Base-by-base conservation (phyloP, 2,329 filamentous ascomycete genomes). In the Microdochium nivale region DNA sequence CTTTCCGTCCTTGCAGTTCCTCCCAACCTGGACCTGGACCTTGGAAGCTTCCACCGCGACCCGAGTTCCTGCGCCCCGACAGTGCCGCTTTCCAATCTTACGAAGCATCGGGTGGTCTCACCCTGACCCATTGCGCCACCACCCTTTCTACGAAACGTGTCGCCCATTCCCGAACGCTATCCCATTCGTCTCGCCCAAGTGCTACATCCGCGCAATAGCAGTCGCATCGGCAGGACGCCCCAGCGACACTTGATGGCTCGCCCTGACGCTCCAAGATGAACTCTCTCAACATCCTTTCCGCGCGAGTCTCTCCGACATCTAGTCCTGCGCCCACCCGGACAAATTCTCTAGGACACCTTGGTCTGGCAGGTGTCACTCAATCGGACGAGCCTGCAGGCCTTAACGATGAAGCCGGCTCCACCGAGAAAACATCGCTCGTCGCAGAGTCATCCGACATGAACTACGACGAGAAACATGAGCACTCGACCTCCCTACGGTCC, bases 261-360 rank as follows among this genome's bases (percentile, higher is more conserved):
- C 69, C 55, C 68, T 63, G 67, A 68, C 62, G 61, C 65, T 62
- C 70, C 76, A 88, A 79, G 73, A 96, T 96, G 92, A 96, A 96
- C 84, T 95, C 91, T 64, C 78, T 96, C 76, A 95, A 94, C 75
- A 89, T 96, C 69, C 83, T 96, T 69, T 94, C 90, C 65, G 84
- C 88, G 68, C 86, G 87, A 73, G 88, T 91, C 67, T 83, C 82
- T 61, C 79, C 81, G 59, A 69, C 80, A 51, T 71, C 79, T 53
- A 81, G 75, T 60, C 75, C 80, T 32, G 65, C 68, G 46, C 75
- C 79, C 51, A 77, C 81, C 53, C 77, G 81, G 66, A 79, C 80
- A 55, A 84, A 83, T 66, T 84, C 81, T 25, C 71, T 83, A 61
- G 73, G 73, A 59, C 77, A 76, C 54, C 67, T 81, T 55, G 71